phyloP scores from a whole-genome alignment of 495 filamentous ascomycete species.

The Hypoxylon perforatum region DNA sequence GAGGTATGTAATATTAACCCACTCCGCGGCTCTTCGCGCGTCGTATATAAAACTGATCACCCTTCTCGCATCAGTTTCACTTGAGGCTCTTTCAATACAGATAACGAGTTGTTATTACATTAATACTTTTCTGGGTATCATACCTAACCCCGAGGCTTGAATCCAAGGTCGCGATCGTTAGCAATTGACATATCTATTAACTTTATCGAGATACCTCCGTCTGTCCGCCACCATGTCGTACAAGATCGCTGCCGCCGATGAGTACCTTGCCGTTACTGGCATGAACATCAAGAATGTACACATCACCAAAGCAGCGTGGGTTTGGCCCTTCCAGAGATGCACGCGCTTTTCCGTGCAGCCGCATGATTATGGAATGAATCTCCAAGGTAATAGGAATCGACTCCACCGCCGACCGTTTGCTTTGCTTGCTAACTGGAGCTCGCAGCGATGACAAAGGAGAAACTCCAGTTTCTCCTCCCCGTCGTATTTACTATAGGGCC shows the following conservation, averaged over 20 bases:
- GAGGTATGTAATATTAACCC: background rate
- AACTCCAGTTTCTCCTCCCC: slow-evolving; percentile 79
- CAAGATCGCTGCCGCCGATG: slow-evolving; percentile 61
- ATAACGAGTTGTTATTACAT: slow-evolving; percentile 17
- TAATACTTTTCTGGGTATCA: slow-evolving; percentile 20
- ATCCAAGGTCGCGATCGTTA: background rate
- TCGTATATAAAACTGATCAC: slow-evolving; percentile 3
- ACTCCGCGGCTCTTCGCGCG: background rate
- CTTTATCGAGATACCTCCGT: background rate
- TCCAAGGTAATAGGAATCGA: slow-evolving; percentile 58
- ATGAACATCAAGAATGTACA: slow-evolving; percentile 74
- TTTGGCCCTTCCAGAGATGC: slow-evolving; percentile 73
- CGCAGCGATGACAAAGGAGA: slow-evolving; percentile 82
- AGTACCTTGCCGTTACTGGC: slow-evolving; percentile 86
- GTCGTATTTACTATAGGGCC: slow-evolving; percentile 89
- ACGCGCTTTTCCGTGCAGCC: slow-evolving; percentile 70
- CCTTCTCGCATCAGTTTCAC: background rate
- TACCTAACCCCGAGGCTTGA: background rate
- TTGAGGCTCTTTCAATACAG: background rate
- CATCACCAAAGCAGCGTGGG: slow-evolving; percentile 78
- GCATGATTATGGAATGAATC: slow-evolving; percentile 77
- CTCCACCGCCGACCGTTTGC: background rate
- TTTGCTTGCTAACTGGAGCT: background rate
- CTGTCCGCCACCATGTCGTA: slow-evolving; percentile 51
- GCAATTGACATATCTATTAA: background rate